A percentile compares a stretch with the other conserved stretches of the same genome.
These are phyloP conservation scores for Uncinocarpus reesii DNA, from an alignment of 2,329 filamentous ascomycete species.

Conservation along the genomic window DNA sequence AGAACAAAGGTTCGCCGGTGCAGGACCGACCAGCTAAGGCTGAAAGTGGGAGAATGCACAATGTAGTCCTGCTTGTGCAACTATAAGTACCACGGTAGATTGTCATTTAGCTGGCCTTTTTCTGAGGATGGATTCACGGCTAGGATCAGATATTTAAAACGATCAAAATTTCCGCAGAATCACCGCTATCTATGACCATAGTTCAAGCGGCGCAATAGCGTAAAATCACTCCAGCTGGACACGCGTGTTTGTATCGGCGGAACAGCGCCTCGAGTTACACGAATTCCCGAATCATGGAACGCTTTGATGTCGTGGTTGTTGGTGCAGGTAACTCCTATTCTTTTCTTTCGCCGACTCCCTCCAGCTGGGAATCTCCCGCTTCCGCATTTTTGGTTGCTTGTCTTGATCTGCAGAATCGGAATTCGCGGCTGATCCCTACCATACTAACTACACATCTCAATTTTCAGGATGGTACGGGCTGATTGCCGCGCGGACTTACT, in stretches of 20 bases:
- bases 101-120: not conserved
- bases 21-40: not conserved
- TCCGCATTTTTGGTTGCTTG: not conserved
- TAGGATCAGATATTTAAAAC: not conserved
- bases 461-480: conserved; percentile 19
- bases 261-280: not conserved
- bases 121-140: not conserved
- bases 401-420: not conserved
- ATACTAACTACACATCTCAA: not conserved
- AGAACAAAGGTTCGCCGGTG: too few species aligned
- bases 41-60: not conserved
- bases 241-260: not conserved
- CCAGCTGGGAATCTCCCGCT: not conserved
- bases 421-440: not conserved
- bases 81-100: not conserved
- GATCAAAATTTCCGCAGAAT: not conserved
- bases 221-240: too few species aligned
- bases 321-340: conserved; percentile 14
- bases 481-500: conserved; percentile 19
- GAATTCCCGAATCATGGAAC: not conserved
- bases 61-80: not conserved
- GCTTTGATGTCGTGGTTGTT: conserved; percentile 15
- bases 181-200: too few species aligned
- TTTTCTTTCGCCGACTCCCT: not conserved
- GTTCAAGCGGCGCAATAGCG: too few species aligned